Conservation (phyloP, 257 asterid species). For the Schizonepeta tenuifolia region DNA sequence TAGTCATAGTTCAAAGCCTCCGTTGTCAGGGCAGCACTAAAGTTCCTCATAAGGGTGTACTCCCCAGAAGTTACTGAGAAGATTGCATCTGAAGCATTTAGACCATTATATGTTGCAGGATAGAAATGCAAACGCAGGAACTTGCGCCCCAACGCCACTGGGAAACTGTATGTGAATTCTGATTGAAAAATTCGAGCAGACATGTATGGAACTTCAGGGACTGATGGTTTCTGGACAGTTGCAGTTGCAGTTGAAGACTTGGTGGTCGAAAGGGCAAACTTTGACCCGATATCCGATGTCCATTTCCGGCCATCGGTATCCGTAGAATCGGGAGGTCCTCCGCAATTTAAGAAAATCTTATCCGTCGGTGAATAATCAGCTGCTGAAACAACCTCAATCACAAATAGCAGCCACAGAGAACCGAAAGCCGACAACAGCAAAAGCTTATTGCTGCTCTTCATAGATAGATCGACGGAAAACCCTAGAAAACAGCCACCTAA, state of each 20-base stretch:
- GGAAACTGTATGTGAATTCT: constrained; percentile 78
- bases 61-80: constrained; percentile 64
- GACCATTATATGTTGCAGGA: constrained; percentile 64
- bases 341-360: constrained; percentile 77
- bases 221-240: constrained; percentile 69
- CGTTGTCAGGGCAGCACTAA: constrained; percentile 68
- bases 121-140: constrained; percentile 84
- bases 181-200: constrained; percentile 79
- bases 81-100: constrained; percentile 58
- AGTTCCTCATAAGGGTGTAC: constrained; percentile 68
- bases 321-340: constrained; percentile 67
- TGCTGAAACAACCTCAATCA: constrained; percentile 38
- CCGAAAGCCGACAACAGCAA: constrained; percentile 12
- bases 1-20: constrained; percentile 71
- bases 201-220: constrained; percentile 83
- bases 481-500: constrained; percentile 24
- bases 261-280: constrained; percentile 49
- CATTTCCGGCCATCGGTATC: constrained; percentile 76
- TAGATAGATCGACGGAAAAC: constrained; percentile 16
- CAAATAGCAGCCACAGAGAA: constrained; percentile 27
- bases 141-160: constrained; percentile 77
- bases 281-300: constrained; percentile 78
- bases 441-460: constrained; percentile 34
- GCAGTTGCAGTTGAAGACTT: constrained; percentile 63
- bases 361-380: constrained; percentile 71